Conservation (phyloP, 2,329 filamentous ascomycete genomes). For the Colletotrichum sp. region DNA sequence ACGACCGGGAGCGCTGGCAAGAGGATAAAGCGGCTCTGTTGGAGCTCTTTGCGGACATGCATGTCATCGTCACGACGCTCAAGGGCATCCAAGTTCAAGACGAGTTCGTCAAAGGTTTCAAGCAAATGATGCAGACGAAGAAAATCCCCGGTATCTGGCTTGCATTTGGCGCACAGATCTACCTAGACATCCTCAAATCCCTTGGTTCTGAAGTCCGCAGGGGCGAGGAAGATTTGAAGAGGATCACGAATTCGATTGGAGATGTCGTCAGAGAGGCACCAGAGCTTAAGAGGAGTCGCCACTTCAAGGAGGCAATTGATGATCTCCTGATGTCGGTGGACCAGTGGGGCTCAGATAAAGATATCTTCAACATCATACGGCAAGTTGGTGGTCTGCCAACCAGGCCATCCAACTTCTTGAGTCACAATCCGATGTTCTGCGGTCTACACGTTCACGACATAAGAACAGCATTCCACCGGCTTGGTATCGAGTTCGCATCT, state of each 20-base stretch:
- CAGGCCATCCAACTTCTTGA: conserved; percentile 18
- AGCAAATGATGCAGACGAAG: neutral
- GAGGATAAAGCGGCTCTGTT: conserved; percentile 21
- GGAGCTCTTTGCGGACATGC: conserved; percentile 16
- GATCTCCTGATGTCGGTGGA: neutral
- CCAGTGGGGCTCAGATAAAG: conserved; percentile 19
- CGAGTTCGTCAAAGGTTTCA: conserved; percentile 22
- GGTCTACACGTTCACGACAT: conserved; percentile 23
- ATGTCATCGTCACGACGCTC: conserved; percentile 5
- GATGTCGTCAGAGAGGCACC: neutral
- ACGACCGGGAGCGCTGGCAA: neutral
- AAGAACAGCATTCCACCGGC: conserved; percentile 19
- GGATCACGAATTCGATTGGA: neutral
- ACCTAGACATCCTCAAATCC: conserved; percentile 24
- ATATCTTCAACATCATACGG: neutral
- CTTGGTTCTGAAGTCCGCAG: neutral
- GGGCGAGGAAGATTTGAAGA: neutral
- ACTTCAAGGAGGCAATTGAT: neutral
- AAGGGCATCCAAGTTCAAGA: conserved; percentile 19
- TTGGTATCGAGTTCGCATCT: conserved; percentile 18
- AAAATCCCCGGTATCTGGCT: conserved; percentile 18
- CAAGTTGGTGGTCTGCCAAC: neutral
- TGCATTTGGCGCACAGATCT: conserved; percentile 21
- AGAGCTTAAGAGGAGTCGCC: neutral
- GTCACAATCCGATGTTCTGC: conserved; percentile 25